phyloP scores from a whole-genome alignment of 108 stramenopile species.

The Skeletonema costatum region DNA sequence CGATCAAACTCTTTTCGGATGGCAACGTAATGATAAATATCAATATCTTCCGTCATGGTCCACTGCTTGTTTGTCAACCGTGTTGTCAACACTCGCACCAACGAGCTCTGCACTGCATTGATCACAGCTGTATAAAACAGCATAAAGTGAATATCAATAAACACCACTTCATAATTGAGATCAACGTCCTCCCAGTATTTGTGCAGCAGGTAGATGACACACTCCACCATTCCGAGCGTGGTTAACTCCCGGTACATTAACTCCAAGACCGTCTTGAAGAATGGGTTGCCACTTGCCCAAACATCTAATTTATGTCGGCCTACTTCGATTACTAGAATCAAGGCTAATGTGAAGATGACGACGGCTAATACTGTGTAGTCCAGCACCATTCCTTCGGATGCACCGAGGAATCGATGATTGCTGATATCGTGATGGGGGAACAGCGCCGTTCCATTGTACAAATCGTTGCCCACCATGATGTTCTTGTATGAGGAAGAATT shows the following conservation, averaged over 20 bases:
- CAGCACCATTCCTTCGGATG: conserved; percentile 8
- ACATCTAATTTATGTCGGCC: conserved; percentile 69
- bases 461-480: too few relatives aligned
- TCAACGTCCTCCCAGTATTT: not conserved
- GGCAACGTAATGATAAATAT: conserved; percentile 88
- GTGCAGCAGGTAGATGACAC: not conserved
- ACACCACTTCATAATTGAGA: conserved; percentile 37
- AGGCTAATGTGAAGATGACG: conserved; percentile 62
- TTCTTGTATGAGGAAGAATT: too few relatives aligned
- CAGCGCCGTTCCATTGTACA: not conserved
- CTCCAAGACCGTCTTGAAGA: conserved; percentile 74
- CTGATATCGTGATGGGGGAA: not conserved
- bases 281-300: conserved; percentile 63
- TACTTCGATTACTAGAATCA: conserved; percentile 74
- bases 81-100: conserved; percentile 57
- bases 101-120: conserved; percentile 76
- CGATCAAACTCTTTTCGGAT: conserved; percentile 87
- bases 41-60: conserved; percentile 82
- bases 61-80: conserved; percentile 67
- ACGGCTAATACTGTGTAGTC: conserved; percentile 67
- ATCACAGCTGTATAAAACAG: conserved; percentile 87
- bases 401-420: not conserved
- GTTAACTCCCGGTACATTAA: conserved; percentile 73
- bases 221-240: conserved; percentile 48
- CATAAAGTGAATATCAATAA: conserved; percentile 89